A percentile compares a stretch with the other conserved stretches of the same genome.
Evolutionary conservation across 371 early-diverging fungal genomes (phyloP).

Genomic region (Fennellomyces sp.): DNA sequence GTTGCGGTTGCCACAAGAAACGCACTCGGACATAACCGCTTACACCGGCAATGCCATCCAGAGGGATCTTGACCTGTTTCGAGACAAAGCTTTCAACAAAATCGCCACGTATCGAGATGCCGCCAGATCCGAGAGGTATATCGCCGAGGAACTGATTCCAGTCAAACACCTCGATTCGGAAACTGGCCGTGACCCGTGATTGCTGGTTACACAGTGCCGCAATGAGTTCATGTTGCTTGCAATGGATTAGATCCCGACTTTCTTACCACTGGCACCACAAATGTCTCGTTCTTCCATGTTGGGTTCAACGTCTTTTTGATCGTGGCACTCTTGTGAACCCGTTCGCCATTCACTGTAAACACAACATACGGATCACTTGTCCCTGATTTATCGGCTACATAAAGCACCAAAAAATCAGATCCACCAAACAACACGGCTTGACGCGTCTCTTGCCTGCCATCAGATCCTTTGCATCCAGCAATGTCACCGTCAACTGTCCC

Average conservation of each 20-base stretch:
- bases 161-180: slow-evolving; percentile 81
- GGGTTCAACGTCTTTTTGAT: slow-evolving; percentile 84
- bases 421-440: no score
- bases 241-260: background rate
- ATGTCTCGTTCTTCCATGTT: slow-evolving; percentile 72
- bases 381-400: slow-evolving; percentile 54
- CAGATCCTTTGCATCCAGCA: slow-evolving; percentile 50
- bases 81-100: slow-evolving; percentile 42
- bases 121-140: slow-evolving; percentile 51
- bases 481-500: slow-evolving; percentile 50
- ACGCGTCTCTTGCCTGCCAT: no score
- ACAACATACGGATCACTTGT: slow-evolving; percentile 86
- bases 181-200: slow-evolving; percentile 60
- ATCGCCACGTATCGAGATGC: slow-evolving; percentile 45
- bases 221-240: no score
- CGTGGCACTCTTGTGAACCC: slow-evolving; percentile 76
- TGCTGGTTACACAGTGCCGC: slow-evolving; percentile 22
- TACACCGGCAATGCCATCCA: slow-evolving; percentile 48
- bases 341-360: slow-evolving; percentile 77
- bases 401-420: no score
- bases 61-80: slow-evolving; percentile 36
- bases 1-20: slow-evolving; percentile 50
- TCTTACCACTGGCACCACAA: slow-evolving; percentile 71
- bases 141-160: slow-evolving; percentile 76
- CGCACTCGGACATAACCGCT: slow-evolving; percentile 40